Evolutionary conservation across 768 basidiomycete genomes (phyloP).

Genomic region (Cystobasidiopsis lactophilus): DNA sequence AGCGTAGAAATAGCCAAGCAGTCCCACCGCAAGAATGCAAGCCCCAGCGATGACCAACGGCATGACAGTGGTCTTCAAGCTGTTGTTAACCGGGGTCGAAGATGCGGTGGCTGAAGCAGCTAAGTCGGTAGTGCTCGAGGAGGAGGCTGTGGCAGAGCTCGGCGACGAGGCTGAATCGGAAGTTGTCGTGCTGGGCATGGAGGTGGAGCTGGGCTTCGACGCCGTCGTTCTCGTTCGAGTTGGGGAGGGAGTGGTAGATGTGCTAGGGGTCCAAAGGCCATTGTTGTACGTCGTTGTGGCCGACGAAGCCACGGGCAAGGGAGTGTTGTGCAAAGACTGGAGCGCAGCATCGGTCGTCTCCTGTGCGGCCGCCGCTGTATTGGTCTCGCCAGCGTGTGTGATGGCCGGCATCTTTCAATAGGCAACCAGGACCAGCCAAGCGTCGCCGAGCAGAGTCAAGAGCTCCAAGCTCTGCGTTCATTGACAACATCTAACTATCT

Average conservation of each 20-base stretch:
- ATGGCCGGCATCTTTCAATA: no score
- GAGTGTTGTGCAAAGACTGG: no score
- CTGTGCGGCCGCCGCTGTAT: neutral
- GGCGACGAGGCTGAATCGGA: conserved; percentile 1
- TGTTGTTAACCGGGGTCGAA: neutral
- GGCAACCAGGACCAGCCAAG: no score
- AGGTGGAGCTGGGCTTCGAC: conserved; percentile 4
- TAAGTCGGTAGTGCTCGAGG: neutral
- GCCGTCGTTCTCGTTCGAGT: neutral
- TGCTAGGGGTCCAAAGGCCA: neutral
- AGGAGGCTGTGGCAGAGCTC: neutral
- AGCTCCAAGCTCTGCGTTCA: no score
- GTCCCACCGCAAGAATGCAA: neutral
- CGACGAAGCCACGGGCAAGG: no score
- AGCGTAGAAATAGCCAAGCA: neutral
- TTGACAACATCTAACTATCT: no score
- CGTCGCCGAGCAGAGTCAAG: no score
- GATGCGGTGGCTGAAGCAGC: neutral
- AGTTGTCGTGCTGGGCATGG: conserved; percentile 1
- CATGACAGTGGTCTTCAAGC: neutral
- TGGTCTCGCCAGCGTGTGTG: neutral
- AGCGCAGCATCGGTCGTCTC: neutral
- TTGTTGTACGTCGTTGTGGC: neutral
- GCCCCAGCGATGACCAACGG: neutral
- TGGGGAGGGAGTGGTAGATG: neutral